Percentiles rank a stretch among this genome's conserved stretches.
These are phyloP conservation scores for Onygenales sp. DNA, from an alignment of 2,329 filamentous ascomycete species.

Conservation along the genomic window DNA sequence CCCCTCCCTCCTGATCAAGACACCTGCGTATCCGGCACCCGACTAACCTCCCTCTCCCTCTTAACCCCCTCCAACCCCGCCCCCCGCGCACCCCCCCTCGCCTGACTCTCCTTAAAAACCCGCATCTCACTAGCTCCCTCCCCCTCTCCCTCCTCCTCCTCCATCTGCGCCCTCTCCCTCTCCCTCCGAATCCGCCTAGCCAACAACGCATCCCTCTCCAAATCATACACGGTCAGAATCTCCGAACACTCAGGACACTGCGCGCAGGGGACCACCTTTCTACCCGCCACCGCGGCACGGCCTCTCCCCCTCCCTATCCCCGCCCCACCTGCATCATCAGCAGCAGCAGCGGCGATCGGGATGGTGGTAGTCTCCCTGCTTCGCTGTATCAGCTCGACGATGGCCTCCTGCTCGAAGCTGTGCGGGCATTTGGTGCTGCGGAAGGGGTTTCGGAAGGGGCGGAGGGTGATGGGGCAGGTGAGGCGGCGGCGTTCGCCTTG, in stretches of 20 bases:
- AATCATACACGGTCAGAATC: conserved; percentile 26
- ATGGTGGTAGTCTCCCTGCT: conserved; percentile 17
- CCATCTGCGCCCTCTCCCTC: conserved; percentile 14
- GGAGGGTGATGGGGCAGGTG: conserved; percentile 40
- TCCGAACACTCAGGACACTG: conserved; percentile 36
- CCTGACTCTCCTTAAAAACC: neutral
- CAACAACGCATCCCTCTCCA: conserved; percentile 32
- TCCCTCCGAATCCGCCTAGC: conserved; percentile 28
- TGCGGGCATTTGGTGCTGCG: conserved; percentile 42
- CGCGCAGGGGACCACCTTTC: conserved; percentile 17
- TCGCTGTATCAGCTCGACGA: conserved; percentile 33
- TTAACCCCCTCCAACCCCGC: neutral
- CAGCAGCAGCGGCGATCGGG: conserved; percentile 14
- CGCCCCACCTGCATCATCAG: conserved; percentile 2
- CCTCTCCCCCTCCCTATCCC: too few species aligned
- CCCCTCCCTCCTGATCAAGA: neutral
- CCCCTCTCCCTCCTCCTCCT: conserved; percentile 21
- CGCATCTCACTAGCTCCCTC: conserved; percentile 13
- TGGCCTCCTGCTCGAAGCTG: conserved; percentile 39
- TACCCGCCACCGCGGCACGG: conserved; percentile 7
- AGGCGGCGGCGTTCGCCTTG: conserved; percentile 35
- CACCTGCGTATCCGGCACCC: conserved; percentile 7
- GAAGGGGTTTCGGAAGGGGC: conserved; percentile 36
- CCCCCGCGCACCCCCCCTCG: conserved; percentile 2
- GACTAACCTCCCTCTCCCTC: conserved; percentile 3